Conservation (phyloP, 148 eudicot genomes). For the Rhododendron molle region DNA sequence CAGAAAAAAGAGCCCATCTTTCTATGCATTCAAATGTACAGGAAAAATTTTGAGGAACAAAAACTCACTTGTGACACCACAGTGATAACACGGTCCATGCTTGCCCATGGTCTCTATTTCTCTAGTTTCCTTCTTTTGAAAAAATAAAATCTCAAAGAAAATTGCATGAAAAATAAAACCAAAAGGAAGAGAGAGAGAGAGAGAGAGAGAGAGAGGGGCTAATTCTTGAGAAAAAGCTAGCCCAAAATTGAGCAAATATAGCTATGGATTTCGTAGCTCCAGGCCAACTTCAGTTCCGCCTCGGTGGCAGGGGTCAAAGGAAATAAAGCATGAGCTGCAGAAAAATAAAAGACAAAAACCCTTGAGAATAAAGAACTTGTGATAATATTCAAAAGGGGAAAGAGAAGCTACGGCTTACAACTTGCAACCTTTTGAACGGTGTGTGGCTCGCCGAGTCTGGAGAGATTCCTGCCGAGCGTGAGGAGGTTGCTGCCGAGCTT, state of each 20-base stretch:
- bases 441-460: too few species aligned
- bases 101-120: constrained; percentile 69
- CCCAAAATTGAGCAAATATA: constrained; percentile 4
- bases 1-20: background rate
- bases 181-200: background rate
- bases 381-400: too few species aligned
- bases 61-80: constrained; percentile 99
- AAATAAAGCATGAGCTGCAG: too few species aligned
- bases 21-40: constrained; percentile 3
- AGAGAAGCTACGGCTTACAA: too few species aligned
- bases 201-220: too few species aligned
- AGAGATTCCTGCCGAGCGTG: too few species aligned
- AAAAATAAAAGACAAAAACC: constrained; percentile 12
- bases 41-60: constrained; percentile 37
- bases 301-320: too few species aligned
- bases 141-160: constrained; percentile 8
- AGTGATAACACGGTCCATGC: constrained; percentile 99
- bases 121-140: constrained; percentile 27
- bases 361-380: background rate
- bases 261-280: too few species aligned
- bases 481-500: too few species aligned
- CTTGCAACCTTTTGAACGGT: too few species aligned
- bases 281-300: too few species aligned
- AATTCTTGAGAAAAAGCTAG: too few species aligned
- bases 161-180: background rate